These are phyloP conservation scores for Zygosaccharomyces bisporus DNA, from an alignment of 805 yeast genomes.

Conservation along the genomic window DNA sequence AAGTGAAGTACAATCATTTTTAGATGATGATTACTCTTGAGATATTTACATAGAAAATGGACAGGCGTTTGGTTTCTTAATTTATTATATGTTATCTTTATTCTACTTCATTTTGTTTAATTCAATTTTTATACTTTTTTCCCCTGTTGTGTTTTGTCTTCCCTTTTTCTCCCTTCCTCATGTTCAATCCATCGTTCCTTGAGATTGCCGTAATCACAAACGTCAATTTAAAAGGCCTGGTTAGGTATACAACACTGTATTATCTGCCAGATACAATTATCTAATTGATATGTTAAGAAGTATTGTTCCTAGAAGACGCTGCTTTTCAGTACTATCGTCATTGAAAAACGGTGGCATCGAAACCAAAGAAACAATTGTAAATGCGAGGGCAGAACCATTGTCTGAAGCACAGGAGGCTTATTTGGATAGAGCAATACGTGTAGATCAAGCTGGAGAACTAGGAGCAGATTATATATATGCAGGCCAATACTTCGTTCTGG, in stretches of 20 bases:
- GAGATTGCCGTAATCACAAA: too few relatives aligned
- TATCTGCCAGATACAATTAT: neutral
- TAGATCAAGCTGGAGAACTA: conserved; percentile 96
- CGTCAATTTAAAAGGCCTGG: too few relatives aligned
- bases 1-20: conserved; percentile 18
- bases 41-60: neutral
- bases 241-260: too few relatives aligned
- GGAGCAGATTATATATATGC: conserved; percentile 92
- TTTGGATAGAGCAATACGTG: conserved; percentile 73
- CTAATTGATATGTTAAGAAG: neutral
- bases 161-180: too few relatives aligned
- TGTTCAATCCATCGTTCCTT: too few relatives aligned
- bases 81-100: too few relatives aligned
- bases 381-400: conserved; percentile 28
- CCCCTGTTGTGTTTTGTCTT: neutral
- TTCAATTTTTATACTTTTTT: conserved; percentile 1
- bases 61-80: neutral
- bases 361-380: neutral
- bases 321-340: conserved; percentile 19
- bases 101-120: neutral
- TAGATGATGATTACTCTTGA: conserved; percentile 16
- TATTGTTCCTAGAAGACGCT: conserved; percentile 1
- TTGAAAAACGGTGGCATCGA: conserved; percentile 10
- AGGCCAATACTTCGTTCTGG: conserved; percentile 80
- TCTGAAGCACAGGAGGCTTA: conserved; percentile 61